Evolutionary conservation across 257 asterid genomes (phyloP), one percentile per base, ranked within the genome.

Genomic region (Forsythia viridissima): DNA sequence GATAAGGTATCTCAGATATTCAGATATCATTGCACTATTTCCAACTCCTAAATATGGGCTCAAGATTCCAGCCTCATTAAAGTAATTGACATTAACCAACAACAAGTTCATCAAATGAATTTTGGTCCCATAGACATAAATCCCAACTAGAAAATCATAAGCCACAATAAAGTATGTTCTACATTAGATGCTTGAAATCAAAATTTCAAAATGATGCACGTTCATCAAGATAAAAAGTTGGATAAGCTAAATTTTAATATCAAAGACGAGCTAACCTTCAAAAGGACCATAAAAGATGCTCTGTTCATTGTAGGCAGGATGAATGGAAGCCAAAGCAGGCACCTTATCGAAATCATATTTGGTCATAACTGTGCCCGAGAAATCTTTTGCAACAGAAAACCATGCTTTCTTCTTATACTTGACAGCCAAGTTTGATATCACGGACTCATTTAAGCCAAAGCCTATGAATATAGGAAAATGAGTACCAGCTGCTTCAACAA

Each of bases 371-470:
- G 88, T 85, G 5, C 91, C 97, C 0, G 97, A 90, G 84, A 92
- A 91, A 81, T 88, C 94, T 71, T 84, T 88, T 63, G 97, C 96
- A 75, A 95, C 94, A 70, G 99, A 84, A 88, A 95, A 95, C 99
- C 99, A 95, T 70, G 99, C 98, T 84, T 88, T 90, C 85, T 91
- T 95, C 89, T 95, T 93, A 86, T 95, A 89, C 83, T 93, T 88
- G 85, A 87, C 84, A 41, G 92, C 97, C 86, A 93, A 81, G 84
- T 86, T 75, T 55, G 81, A 80, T 79, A 91, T 84, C 48, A 67
- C 4, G 70, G 97, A 84, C 80, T 88, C 98, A 43, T 87, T 68
- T 83, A 93, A 72, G 79, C 97, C 97, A 89, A 95, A 95, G 75
- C 99, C 99, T 73, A 93, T 76, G 88, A 93, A 93, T 80, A 93